phyloP scores from a whole-genome alignment of 2,329 filamentous ascomycete genomes.

The Sporothrix phasma region DNA sequence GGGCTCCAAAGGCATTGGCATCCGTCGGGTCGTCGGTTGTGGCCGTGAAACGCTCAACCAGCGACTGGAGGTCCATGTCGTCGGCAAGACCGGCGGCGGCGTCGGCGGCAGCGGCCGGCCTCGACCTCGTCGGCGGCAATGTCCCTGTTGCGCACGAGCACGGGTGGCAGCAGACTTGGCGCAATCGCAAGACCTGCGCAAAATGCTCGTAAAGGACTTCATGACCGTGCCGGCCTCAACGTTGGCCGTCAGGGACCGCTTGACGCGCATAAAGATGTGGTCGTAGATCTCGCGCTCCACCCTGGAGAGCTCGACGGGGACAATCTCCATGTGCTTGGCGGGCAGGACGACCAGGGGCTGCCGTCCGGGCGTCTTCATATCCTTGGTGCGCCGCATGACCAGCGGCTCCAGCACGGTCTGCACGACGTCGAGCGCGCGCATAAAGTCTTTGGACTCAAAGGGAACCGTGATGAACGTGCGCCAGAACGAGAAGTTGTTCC shows the following conservation, averaged over 20 bases:
- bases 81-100: constrained; percentile 73
- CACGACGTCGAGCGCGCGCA: constrained; percentile 88
- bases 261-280: constrained; percentile 74
- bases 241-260: constrained; percentile 74
- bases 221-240: constrained; percentile 85
- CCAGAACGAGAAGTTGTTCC: constrained; percentile 99
- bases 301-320: constrained; percentile 75
- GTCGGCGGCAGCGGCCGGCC: constrained; percentile 66
- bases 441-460: constrained; percentile 90
- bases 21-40: constrained; percentile 52
- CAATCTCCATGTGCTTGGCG: constrained; percentile 70
- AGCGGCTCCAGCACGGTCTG: constrained; percentile 93
- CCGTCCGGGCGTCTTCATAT: constrained; percentile 92
- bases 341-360: constrained; percentile 67
- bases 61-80: constrained; percentile 85
- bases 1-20: constrained; percentile 66
- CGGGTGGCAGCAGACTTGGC: constrained; percentile 88
- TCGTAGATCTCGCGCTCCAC: constrained; percentile 87
- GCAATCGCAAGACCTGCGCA: constrained; percentile 83
- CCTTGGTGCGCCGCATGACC: constrained; percentile 91
- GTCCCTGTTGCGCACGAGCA: constrained; percentile 75
- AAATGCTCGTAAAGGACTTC: constrained; percentile 98
- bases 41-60: constrained; percentile 76
- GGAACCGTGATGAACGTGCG: constrained; percentile 96
- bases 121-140: constrained; percentile 83